Evolutionary conservation across 306 rosid species (phyloP).

Genomic region (Quercus suber): DNA sequence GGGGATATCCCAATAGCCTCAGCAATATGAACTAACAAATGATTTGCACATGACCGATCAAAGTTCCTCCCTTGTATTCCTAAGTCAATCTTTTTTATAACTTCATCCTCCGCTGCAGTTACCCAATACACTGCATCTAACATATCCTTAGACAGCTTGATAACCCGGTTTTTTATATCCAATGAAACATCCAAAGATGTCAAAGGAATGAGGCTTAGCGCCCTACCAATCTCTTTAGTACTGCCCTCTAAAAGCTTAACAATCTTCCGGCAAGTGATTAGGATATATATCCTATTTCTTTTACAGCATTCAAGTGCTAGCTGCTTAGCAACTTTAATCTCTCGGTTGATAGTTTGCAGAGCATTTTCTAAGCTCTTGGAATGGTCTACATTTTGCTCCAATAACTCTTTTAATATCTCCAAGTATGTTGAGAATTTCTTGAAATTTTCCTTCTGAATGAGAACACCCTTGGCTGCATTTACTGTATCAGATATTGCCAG

Average conservation of each 20-base stretch:
- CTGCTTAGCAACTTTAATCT: conserved; percentile 40
- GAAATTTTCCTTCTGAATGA: conserved; percentile 49
- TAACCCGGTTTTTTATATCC: conserved; percentile 26
- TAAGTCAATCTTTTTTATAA: conserved; percentile 39
- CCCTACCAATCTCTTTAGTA: conserved; percentile 43
- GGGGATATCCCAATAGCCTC: conserved; percentile 46
- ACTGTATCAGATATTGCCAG: conserved; percentile 28
- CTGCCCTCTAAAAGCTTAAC: conserved; percentile 35
- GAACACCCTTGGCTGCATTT: conserved; percentile 39
- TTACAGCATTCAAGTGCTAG: conserved; percentile 43
- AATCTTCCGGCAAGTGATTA: conserved; percentile 44
- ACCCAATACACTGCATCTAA: conserved; percentile 30
- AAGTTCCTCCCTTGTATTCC: conserved; percentile 37
- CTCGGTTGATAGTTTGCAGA: conserved; percentile 36
- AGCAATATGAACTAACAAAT: conserved; percentile 36
- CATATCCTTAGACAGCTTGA: conserved; percentile 48
- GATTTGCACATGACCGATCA: conserved; percentile 23
- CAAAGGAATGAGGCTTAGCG: conserved; percentile 35
- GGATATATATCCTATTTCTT: conserved; percentile 47
- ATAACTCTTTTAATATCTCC: conserved; percentile 43
- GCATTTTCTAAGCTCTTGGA: conserved; percentile 36
- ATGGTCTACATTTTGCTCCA: conserved; percentile 19
- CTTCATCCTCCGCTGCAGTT: conserved; percentile 34
- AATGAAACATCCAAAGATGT: conserved; percentile 34
- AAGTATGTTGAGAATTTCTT: conserved; percentile 31